phyloP scores from a whole-genome alignment of 257 asterid species.

The Perilla frutescens region DNA sequence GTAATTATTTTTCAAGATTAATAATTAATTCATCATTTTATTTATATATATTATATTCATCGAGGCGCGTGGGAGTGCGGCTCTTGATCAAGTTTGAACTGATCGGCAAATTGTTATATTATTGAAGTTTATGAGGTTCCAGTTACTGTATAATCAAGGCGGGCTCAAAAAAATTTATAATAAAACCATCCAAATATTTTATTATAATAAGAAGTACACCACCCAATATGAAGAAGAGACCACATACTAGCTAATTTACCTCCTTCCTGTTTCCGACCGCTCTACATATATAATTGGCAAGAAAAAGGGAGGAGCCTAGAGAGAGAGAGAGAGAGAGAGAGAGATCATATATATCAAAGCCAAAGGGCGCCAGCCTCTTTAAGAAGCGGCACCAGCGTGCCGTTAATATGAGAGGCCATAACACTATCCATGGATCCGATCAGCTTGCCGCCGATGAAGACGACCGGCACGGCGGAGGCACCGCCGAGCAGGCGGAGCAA shows the following conservation, averaged over 20 bases:
- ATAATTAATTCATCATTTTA: too few species aligned
- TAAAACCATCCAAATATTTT: too few species aligned
- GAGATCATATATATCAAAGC: slow-evolving; percentile 33
- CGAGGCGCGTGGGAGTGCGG: too few species aligned
- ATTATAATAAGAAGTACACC: too few species aligned
- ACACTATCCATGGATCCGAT: slow-evolving; percentile 51
- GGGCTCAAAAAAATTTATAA: too few species aligned
- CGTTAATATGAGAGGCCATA: slow-evolving; percentile 51
- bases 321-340: not conserved
- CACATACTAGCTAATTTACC: slow-evolving; percentile 2
- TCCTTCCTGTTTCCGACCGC: not conserved
- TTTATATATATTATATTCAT: too few species aligned
- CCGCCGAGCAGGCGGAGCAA: slow-evolving; percentile 38
- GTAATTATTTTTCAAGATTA: too few species aligned
- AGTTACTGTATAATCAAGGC: too few species aligned
- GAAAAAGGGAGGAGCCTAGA: not conserved
- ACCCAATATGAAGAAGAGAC: not conserved
- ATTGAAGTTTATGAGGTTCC: too few species aligned
- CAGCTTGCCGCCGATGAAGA: slow-evolving; percentile 56
- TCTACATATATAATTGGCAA: not conserved
- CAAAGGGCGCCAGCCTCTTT: slow-evolving; percentile 68
- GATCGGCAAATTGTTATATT: too few species aligned
- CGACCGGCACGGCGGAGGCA: slow-evolving; percentile 47
- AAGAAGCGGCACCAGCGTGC: slow-evolving; percentile 55
- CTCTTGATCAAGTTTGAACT: too few species aligned